Evolutionary conservation across 257 asterid genomes (phyloP).

Genomic region (Misopates orontium): DNA sequence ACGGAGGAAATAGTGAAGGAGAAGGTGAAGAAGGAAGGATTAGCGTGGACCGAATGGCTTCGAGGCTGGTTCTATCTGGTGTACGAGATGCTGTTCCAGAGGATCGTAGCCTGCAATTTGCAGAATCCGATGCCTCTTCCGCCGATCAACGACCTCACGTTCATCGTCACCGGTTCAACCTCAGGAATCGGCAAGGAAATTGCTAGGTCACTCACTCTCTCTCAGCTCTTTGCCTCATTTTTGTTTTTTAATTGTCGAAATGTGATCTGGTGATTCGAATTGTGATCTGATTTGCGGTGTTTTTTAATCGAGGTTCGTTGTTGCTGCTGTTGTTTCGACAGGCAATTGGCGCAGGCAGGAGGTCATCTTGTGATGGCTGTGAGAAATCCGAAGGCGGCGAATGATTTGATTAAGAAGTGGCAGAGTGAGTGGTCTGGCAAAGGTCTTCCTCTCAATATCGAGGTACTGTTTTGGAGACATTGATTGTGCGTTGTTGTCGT

Average conservation of each 20-base stretch:
- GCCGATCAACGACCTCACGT: constrained; percentile 71
- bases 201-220: constrained; percentile 45
- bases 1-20: constrained; percentile 22
- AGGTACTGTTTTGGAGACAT: constrained; percentile 43
- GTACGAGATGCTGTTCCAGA: constrained; percentile 87
- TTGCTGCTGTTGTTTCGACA: constrained; percentile 16
- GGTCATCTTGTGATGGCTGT: constrained; percentile 98
- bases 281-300: too few relatives aligned
- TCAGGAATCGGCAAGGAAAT: constrained; percentile 96
- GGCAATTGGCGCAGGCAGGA: constrained; percentile 90
- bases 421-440: constrained; percentile 79
- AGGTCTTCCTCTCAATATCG: constrained; percentile 88
- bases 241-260: neutral
- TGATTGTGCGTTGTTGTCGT: neutral
- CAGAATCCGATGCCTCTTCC: constrained; percentile 85
- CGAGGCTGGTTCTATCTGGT: constrained; percentile 68
- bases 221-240: neutral
- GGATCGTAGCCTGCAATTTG: constrained; percentile 88
- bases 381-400: constrained; percentile 72
- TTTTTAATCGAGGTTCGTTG: constrained; percentile 11
- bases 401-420: constrained; percentile 73
- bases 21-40: constrained; percentile 57
- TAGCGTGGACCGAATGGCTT: constrained; percentile 93
- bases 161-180: constrained; percentile 93
- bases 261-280: neutral